Evolutionary conservation across 257 asterid species (phyloP), one percentile per base, ranked within the genome.

Genomic region (Catharanthus roseus): DNA sequence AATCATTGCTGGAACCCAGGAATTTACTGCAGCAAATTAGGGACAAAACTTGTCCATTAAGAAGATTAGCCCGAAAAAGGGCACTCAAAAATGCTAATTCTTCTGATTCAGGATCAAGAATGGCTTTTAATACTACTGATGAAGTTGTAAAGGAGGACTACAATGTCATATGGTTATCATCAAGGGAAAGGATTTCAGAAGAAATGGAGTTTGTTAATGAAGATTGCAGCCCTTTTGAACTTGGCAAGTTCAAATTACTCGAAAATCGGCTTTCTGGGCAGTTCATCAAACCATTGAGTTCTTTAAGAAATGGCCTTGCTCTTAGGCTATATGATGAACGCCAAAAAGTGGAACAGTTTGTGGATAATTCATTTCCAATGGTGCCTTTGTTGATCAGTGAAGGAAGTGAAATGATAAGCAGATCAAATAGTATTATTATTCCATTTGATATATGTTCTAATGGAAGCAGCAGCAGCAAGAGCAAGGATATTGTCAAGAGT

Each of bases 1-100:
- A 78, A 50, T 77, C 79, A 61, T 83, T 75, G 44, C 70, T 84
- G 38, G 86, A 81, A 64, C 58, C 88, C 45, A 80, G 79, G 61
- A 86, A 86, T 56, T 69, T 88, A 36, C 63, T 90, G 71, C 88
- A 88, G 77, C 90, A 90, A 50, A 29, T 88, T 16, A 77, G 95
- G 28, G 90, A 90, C 16, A 82, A 74, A 53, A 77, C 90, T 24
- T 88, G 93, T 72, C 95, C 95, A 0, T 68, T 88, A 15, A 84
- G 82, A 36, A 74, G 77, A 82, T 77, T 90, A 74, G 85, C 77
- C 8, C 85, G 39, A 70, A 75, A 67, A 65, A 74, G 65, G 51
- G 76, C 71, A 34, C 74, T 62, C 65, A 70, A 31, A 64, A 77
- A 72, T 36, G 41, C 26, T 24, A 9, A 75, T 33, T 41, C 50